phyloP scores from a whole-genome alignment of 768 basidiomycete species.

The Lentinula aciculospora region DNA sequence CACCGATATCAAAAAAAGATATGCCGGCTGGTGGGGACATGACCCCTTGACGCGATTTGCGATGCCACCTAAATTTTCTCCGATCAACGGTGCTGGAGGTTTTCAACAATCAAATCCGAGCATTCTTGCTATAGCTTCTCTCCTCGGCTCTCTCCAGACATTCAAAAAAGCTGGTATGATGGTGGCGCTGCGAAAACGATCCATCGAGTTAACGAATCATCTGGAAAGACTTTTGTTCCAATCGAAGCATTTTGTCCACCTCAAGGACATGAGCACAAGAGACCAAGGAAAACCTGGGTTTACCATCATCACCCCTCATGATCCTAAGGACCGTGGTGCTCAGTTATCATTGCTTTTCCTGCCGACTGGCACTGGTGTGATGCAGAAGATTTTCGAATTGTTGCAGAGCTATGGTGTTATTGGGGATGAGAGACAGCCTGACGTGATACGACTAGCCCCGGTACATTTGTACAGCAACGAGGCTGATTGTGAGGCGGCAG shows the following conservation, averaged over 20 bases:
- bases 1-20: constrained; percentile 41
- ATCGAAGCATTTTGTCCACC: constrained; percentile 60
- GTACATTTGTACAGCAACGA: constrained; percentile 83
- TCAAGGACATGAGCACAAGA: constrained; percentile 18
- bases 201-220: constrained; percentile 60
- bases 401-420: constrained; percentile 72
- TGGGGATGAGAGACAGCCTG: constrained; percentile 88
- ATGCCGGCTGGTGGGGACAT: constrained; percentile 99
- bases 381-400: constrained; percentile 62
- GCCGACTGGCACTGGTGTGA: constrained; percentile 51
- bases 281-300: constrained; percentile 44
- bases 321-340: constrained; percentile 66
- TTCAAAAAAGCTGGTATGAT: constrained; percentile 81
- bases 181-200: constrained; percentile 60
- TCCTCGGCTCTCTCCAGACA: constrained; percentile 78
- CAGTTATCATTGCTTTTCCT: constrained; percentile 86
- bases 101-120: constrained; percentile 97
- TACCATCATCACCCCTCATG: constrained; percentile 87
- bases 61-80: constrained; percentile 81
- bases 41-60: constrained; percentile 80
- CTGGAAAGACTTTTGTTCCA: constrained; percentile 59
- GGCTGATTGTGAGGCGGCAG: constrained; percentile 71
- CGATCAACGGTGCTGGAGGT: constrained; percentile 87
- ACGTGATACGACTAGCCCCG: constrained; percentile 88
- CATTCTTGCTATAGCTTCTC: constrained; percentile 69